A percentile compares a stretch with the other conserved stretches of the same genome.
Evolutionary conservation across 257 asterid species (phyloP).

Genomic region (Cinchona pubescens): DNA sequence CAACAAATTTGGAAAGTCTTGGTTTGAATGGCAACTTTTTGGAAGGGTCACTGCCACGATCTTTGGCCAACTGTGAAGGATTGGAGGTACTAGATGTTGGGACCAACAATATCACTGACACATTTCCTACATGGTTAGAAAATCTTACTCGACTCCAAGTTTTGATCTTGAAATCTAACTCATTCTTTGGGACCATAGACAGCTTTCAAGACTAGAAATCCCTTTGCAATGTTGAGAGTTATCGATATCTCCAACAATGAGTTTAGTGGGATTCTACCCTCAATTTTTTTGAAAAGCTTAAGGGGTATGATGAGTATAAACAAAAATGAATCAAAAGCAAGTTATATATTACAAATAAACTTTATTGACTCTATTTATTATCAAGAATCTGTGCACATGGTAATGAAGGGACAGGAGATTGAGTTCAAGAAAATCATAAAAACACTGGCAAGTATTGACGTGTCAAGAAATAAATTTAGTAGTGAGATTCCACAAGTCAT

Average conservation of each 20-base stretch:
- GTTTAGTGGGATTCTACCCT: conserved; percentile 8
- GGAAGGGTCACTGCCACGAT: conserved; percentile 11
- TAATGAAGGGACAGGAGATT: neutral
- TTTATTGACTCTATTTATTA: neutral
- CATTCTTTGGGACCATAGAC: neutral
- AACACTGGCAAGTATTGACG: neutral
- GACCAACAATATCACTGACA: neutral
- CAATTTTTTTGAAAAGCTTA: neutral
- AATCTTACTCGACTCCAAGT: neutral
- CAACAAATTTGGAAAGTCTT: neutral
- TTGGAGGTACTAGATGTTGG: conserved; percentile 41
- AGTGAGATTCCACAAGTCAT: neutral
- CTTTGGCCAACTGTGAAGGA: conserved; percentile 32
- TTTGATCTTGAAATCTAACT: conserved; percentile 14
- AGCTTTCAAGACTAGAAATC: neutral
- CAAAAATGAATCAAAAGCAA: neutral
- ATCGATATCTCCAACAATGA: conserved; percentile 2
- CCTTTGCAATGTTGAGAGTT: neutral
- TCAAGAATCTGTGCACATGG: neutral
- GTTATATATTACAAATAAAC: neutral
- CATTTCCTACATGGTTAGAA: conserved; percentile 5
- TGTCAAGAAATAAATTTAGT: neutral
- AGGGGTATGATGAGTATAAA: neutral
- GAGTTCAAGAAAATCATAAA: neutral
- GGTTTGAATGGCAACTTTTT: neutral